Evolutionary conservation across 495 filamentous ascomycete species (phyloP).

Genomic region (Physcia stellaris): DNA sequence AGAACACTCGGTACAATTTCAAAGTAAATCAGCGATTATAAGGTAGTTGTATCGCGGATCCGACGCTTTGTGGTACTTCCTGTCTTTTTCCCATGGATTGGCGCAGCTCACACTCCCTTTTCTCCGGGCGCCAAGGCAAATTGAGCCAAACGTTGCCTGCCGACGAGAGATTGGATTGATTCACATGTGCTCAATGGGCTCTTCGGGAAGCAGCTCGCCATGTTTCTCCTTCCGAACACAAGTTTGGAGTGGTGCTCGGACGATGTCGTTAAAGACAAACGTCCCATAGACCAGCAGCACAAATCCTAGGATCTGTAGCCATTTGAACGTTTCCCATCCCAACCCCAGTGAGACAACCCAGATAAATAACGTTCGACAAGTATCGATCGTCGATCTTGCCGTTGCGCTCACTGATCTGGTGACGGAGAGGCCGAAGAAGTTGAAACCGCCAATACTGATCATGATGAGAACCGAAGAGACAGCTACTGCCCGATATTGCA

Average conservation of each 20-base stretch:
- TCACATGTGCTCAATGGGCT: slow-evolving; percentile 66
- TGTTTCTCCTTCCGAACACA: slow-evolving; percentile 35
- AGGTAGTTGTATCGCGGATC: too few relatives aligned
- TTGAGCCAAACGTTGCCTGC: too few relatives aligned
- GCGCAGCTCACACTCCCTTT: too few relatives aligned
- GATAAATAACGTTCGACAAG: slow-evolving; percentile 94
- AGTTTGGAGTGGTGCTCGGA: slow-evolving; percentile 58
- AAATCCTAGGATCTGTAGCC: slow-evolving; percentile 87
- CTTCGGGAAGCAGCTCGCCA: slow-evolving; percentile 65
- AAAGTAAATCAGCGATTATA: too few relatives aligned
- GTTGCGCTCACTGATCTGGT: slow-evolving; percentile 82
- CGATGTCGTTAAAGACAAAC: slow-evolving; percentile 88
- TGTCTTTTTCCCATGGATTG: too few relatives aligned
- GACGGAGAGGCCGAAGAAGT: slow-evolving; percentile 92
- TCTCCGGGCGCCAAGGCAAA: too few relatives aligned
- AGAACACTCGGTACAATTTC: too few relatives aligned
- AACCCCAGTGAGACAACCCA: slow-evolving; percentile 90
- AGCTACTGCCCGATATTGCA: slow-evolving; percentile 50
- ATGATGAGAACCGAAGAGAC: slow-evolving; percentile 77
- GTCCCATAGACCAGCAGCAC: slow-evolving; percentile 87
- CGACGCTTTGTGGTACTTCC: too few relatives aligned
- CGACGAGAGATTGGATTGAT: too few relatives aligned
- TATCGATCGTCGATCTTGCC: slow-evolving; percentile 88
- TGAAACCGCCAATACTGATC: slow-evolving; percentile 96
- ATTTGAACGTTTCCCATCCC: slow-evolving; percentile 97